phyloP scores from a whole-genome alignment of 371 early-diverging fungal species.

The Mucor saturninus region DNA sequence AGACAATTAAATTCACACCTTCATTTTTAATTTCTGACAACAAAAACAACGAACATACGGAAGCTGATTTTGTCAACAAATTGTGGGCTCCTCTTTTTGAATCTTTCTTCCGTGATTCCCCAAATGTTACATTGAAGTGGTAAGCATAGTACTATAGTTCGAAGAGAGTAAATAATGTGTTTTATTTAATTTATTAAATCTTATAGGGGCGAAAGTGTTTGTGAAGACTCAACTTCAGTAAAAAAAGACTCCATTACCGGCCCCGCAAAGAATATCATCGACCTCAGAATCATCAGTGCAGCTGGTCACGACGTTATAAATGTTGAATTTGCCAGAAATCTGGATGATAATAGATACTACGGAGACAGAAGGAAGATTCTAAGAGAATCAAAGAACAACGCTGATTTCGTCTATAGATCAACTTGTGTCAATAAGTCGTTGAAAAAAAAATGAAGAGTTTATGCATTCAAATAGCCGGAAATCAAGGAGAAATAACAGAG shows the following conservation, averaged over 20 bases:
- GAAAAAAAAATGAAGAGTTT: slow-evolving; percentile 10
- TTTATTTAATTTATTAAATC: neutral
- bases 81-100: slow-evolving; percentile 1
- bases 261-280: neutral
- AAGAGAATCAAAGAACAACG: slow-evolving; percentile 3
- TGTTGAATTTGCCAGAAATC: neutral
- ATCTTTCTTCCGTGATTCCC: slow-evolving; percentile 1
- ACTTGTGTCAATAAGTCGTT: neutral
- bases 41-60: neutral
- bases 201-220: slow-evolving; percentile 1
- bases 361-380: slow-evolving; percentile 3
- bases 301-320: neutral
- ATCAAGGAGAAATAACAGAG: slow-evolving; percentile 12
- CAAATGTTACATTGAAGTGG: slow-evolving; percentile 3
- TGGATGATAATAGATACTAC: neutral
- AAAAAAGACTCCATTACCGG: slow-evolving; percentile 1
- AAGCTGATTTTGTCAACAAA: slow-evolving; percentile 1
- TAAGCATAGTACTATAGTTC: neutral
- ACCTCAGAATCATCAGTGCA: neutral
- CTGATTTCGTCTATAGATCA: neutral
- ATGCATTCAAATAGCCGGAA: slow-evolving; percentile 4
- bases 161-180: neutral
- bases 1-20: slow-evolving; percentile 1
- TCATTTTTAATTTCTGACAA: neutral
- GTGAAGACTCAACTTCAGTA: slow-evolving; percentile 1